Conservation (phyloP, 164 flowering plant genomes). For the Brasenia schreberi region DNA sequence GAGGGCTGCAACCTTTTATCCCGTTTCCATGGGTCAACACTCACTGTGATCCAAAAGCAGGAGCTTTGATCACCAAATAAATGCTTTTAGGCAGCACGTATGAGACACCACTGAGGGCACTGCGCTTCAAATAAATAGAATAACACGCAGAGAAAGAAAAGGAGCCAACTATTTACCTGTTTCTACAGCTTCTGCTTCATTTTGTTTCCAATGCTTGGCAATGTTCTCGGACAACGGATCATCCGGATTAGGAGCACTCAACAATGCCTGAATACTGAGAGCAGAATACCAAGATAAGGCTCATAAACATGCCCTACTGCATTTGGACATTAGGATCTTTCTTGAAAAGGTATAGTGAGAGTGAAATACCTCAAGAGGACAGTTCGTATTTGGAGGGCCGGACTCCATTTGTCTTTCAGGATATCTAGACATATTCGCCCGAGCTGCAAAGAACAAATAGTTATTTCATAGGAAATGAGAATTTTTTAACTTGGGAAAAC, state of each 20-base stretch:
- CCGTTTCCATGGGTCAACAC: too few species aligned
- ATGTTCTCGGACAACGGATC: slow-evolving; percentile 96
- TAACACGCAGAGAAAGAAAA: neutral
- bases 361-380: slow-evolving; percentile 65
- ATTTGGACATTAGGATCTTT: neutral
- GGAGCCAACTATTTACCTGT: slow-evolving; percentile 38
- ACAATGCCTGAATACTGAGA: slow-evolving; percentile 75
- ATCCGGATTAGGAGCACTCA: slow-evolving; percentile 97
- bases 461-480: neutral
- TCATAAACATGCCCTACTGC: neutral
- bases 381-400: slow-evolving; percentile 95
- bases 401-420: slow-evolving; percentile 98
- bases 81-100: too few species aligned
- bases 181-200: slow-evolving; percentile 93
- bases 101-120: too few species aligned
- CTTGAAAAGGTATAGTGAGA: neutral
- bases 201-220: slow-evolving; percentile 95
- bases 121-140: neutral
- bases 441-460: slow-evolving; percentile 38
- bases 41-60: too few species aligned
- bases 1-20: too few species aligned
- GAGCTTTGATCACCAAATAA: too few species aligned
- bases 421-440: slow-evolving; percentile 98
- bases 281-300: neutral
- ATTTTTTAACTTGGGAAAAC: neutral